These are phyloP conservation scores for Breviolum minutum DNA, from an alignment of 73 alveolate genomes.

Conservation along the genomic window DNA sequence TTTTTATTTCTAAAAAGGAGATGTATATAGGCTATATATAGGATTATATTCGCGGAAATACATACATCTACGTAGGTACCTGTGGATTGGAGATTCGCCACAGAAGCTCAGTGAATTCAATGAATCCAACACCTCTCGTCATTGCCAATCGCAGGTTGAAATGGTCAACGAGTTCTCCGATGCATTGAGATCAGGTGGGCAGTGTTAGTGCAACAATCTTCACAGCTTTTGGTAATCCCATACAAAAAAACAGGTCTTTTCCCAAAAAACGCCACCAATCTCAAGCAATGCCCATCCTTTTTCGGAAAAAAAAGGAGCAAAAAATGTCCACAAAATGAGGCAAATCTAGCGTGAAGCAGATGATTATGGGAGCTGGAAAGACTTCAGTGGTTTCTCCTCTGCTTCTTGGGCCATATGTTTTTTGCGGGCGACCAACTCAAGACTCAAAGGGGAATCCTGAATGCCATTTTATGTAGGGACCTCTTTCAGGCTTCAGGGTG, in stretches of 20 bases:
- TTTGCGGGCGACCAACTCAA: background rate
- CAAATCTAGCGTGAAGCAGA: constrained; percentile 78
- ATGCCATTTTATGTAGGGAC: background rate
- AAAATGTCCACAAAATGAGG: background rate
- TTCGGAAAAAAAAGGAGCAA: background rate
- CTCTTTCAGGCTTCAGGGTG: too few species aligned
- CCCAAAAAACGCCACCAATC: background rate
- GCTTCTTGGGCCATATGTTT: background rate
- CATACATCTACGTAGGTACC: too few species aligned
- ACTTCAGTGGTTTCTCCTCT: constrained; percentile 88
- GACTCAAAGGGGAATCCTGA: background rate
- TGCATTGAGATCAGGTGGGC: constrained; percentile 58
- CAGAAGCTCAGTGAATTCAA: too few species aligned
- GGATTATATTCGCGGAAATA: too few species aligned
- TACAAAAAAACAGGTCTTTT: too few species aligned
- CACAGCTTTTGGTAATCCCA: too few species aligned
- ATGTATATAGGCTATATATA: too few species aligned
- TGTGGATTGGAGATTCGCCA: too few species aligned
- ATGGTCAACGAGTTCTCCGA: constrained; percentile 93
- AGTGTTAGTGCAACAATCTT: too few species aligned
- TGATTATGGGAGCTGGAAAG: constrained; percentile 95
- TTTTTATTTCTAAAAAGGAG: too few species aligned
- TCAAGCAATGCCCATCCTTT: background rate
- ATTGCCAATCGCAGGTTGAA: constrained; percentile 26
- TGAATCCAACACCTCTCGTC: too few species aligned